A percentile compares a stretch with the other conserved stretches of the same genome.
Conservation (phyloP, 768 basidiomycete species). For the Russula abietina region DNA sequence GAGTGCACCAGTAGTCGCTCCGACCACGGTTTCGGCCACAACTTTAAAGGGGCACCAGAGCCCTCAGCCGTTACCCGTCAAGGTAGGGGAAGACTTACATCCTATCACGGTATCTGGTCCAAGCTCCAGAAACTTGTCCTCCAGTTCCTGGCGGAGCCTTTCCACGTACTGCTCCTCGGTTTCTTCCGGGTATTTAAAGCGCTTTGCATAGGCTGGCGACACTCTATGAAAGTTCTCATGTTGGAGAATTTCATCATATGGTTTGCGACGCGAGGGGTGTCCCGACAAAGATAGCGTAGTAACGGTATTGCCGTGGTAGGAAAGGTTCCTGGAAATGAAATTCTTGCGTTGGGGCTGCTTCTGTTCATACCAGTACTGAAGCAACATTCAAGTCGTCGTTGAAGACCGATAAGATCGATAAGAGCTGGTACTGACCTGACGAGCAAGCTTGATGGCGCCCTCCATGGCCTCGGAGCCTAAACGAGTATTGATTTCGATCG, state of each 20-base stretch:
- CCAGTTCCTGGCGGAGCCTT: conserved; percentile 71
- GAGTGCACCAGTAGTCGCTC: conserved; percentile 74
- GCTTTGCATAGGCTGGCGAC: conserved; percentile 78
- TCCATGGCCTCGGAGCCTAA: conserved; percentile 89
- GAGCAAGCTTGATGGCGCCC: conserved; percentile 71
- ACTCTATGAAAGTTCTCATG: conserved; percentile 71
- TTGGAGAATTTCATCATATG: conserved; percentile 63
- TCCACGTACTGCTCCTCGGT: conserved; percentile 75
- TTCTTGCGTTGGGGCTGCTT: conserved; percentile 66
- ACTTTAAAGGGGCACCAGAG: conserved; percentile 39
- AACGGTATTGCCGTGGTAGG: conserved; percentile 83
- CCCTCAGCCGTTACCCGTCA: background rate
- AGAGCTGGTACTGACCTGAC: conserved; percentile 47
- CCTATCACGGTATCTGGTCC: conserved; percentile 79
- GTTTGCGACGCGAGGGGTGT: conserved; percentile 60
- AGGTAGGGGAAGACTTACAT: conserved; percentile 43
- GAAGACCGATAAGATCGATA: background rate
- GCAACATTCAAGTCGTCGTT: background rate
- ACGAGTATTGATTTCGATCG: background rate
- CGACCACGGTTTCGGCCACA: conserved; percentile 81
- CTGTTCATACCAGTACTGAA: conserved; percentile 63
- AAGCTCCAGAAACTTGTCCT: conserved; percentile 76
- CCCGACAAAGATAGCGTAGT: conserved; percentile 61
- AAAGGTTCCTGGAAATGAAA: conserved; percentile 72
- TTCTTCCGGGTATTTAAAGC: conserved; percentile 67